Evolutionary conservation across 495 filamentous ascomycete species (phyloP).

Genomic region (Aspergillus kassunensis): DNA sequence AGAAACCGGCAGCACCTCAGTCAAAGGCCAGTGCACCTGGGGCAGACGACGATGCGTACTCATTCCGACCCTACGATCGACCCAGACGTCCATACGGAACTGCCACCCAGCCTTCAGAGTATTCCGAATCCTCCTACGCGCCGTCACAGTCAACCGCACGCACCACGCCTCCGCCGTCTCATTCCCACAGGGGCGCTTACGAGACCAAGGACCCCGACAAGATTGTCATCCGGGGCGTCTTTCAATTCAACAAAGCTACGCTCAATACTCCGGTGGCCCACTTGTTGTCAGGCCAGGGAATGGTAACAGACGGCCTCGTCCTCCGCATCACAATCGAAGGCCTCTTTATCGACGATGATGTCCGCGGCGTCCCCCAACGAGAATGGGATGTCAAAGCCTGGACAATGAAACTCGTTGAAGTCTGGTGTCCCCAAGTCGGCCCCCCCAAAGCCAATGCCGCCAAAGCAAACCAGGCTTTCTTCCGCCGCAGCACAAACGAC

Average conservation of each 20-base stretch:
- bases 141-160: constrained; percentile 77
- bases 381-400: constrained; percentile 99
- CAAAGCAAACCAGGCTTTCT: constrained; percentile 32
- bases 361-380: constrained; percentile 77
- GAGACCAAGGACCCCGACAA: constrained; percentile 87
- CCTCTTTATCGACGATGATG: constrained; percentile 93
- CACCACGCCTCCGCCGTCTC: constrained; percentile 78
- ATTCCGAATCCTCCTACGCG: constrained; percentile 81
- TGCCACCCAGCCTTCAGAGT: constrained; percentile 57
- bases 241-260: constrained; percentile 80
- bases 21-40: constrained; percentile 56
- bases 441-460: constrained; percentile 16
- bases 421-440: constrained; percentile 66
- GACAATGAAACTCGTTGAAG: constrained; percentile 89
- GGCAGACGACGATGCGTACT: constrained; percentile 63
- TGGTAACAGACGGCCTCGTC: constrained; percentile 81
- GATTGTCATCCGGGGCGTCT: constrained; percentile 90
- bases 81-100: constrained; percentile 51
- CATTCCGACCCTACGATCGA: constrained; percentile 79
- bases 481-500: constrained; percentile 23
- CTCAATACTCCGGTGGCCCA: constrained; percentile 76
- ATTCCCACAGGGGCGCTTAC: constrained; percentile 69
- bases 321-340: constrained; percentile 84
- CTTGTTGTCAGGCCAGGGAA: constrained; percentile 68
- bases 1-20: constrained; percentile 54